A percentile compares a stretch with the other conserved stretches of the same genome.
These are phyloP conservation scores for Cladophialophora carrionii DNA, from an alignment of 2,329 filamentous ascomycete genomes.

Conservation along the genomic window DNA sequence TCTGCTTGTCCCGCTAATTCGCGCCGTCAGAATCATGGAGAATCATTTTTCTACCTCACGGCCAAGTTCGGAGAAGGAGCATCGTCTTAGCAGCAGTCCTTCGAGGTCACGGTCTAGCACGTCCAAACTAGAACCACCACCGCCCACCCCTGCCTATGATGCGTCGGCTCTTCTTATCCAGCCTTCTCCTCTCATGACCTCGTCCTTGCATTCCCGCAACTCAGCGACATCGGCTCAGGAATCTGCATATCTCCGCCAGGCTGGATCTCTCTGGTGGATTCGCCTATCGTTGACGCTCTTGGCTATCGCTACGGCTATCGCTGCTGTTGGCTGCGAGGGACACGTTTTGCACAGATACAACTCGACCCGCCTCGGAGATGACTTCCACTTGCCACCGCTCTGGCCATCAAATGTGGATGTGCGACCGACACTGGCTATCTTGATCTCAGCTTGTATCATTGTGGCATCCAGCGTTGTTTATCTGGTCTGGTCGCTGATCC, in stretches of 20 bases:
- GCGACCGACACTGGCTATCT: slow-evolving; percentile 45
- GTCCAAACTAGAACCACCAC: slow-evolving; percentile 21
- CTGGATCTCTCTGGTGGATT: slow-evolving; percentile 41
- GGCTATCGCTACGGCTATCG: slow-evolving; percentile 41
- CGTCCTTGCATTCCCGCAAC: slow-evolving; percentile 34
- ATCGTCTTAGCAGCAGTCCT: slow-evolving; percentile 11
- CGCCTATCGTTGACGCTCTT: slow-evolving; percentile 44
- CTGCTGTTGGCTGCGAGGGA: slow-evolving; percentile 45
- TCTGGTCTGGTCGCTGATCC: slow-evolving; percentile 21
- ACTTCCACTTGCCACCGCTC: slow-evolving; percentile 43
- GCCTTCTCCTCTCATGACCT: slow-evolving; percentile 33
- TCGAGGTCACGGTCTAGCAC: slow-evolving; percentile 20
- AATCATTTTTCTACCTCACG: slow-evolving; percentile 11
- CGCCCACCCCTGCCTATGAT: slow-evolving; percentile 19
- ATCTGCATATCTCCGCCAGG: slow-evolving; percentile 31
- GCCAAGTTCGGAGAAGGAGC: slow-evolving; percentile 14
- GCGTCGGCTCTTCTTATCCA: slow-evolving; percentile 28
- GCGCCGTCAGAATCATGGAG: slow-evolving; percentile 18
- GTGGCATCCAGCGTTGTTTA: slow-evolving; percentile 41
- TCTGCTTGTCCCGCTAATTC: neutral
- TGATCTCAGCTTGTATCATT: slow-evolving; percentile 47
- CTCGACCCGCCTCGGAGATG: slow-evolving; percentile 43
- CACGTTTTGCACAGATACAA: slow-evolving; percentile 48
- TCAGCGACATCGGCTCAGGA: slow-evolving; percentile 35
- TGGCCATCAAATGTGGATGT: slow-evolving; percentile 51